Evolutionary conservation across 345 rosid genomes (phyloP).

Genomic region (Lumnitzera racemosa): DNA sequence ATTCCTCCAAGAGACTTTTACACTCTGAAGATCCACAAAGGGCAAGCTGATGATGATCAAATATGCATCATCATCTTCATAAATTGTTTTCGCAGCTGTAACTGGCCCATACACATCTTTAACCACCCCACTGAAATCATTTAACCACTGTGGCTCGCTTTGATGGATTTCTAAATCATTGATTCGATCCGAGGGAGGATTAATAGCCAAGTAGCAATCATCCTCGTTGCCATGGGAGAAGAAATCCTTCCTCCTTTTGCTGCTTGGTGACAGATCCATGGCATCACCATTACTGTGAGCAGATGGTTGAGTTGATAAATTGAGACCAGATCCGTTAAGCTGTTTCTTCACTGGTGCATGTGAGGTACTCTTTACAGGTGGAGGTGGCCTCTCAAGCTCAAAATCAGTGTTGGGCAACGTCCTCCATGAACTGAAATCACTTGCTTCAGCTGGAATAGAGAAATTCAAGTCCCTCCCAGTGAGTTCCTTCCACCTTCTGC

Average conservation of each 20-base stretch:
- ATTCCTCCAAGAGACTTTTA: conserved; percentile 96
- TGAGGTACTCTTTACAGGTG: conserved; percentile 41
- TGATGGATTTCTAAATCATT: conserved; percentile 54
- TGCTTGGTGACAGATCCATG: conserved; percentile 64
- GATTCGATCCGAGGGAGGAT: conserved; percentile 32
- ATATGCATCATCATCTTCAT: conserved; percentile 76
- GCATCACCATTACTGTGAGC: conserved; percentile 54
- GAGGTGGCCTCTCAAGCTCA: conserved; percentile 72
- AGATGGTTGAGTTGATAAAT: conserved; percentile 65
- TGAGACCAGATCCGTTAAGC: conserved; percentile 81
- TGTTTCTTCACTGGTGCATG: conserved; percentile 57
- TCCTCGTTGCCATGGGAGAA: conserved; percentile 60
- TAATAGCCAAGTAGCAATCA: conserved; percentile 43
- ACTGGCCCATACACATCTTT: conserved; percentile 78
- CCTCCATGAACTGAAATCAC: conserved; percentile 93
- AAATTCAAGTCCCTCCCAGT: conserved; percentile 87
- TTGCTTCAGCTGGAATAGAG: conserved; percentile 68
- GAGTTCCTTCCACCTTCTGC: conserved; percentile 84
- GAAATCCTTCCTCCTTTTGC: conserved; percentile 75
- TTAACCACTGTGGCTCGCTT: conserved; percentile 64
- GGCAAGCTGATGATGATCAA: conserved; percentile 85
- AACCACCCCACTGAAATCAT: conserved; percentile 74
- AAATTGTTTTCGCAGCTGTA: conserved; percentile 89
- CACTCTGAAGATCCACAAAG: conserved; percentile 84
- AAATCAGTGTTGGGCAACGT: conserved; percentile 86